Evolutionary conservation across 2,329 filamentous ascomycete species (phyloP), one percentile per base, ranked within the genome.

Genomic region (Gnomoniopsis smithogilvyi): DNA sequence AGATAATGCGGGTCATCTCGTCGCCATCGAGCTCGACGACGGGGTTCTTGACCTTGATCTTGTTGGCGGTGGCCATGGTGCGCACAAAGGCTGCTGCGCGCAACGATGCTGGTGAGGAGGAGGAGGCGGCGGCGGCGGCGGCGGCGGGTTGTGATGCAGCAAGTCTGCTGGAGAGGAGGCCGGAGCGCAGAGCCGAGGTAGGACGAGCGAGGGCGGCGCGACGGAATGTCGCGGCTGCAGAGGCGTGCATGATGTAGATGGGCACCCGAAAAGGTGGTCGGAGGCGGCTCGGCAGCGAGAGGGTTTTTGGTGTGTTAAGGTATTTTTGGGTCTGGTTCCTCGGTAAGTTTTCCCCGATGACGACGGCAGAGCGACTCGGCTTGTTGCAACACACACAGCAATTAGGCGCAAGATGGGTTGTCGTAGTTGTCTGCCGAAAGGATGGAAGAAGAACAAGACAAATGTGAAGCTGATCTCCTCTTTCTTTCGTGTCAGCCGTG

Each of bases 11-110:
- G 69, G 95, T 99, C 95, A 98, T 98, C 88, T 92, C 86, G 69
- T 89, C 86, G 71, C 94, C 94, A 75, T 98, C 94, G 70, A 98
- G 86, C 82, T 98, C 95, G 76, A 99, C 95, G 74, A 99, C 88
- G 66, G 95, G 95, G 79, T 96, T 98, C 87, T 96, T 93, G 82
- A 99, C 95, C 86, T 96, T 95, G 85, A 98, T 98, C 89, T 98
- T 99, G 72, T 84, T 80, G 68, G 82, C 75, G 63, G 71, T 71
- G 59, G 82, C 79, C 84, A 88, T 86, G 69, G 76, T 81, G 73
- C 76, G 74, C 48, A 60, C 30, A 14, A 53, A 36, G 30, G 34
- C 60, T 45, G 60, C 56, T 17, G 54, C 43, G 26, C 52, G 50
- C 47, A 62, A 52, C 26, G 60, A 52, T 15, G n/a, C 38, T 41